Percentiles rank a stretch among this genome's conserved stretches.
Evolutionary conservation across 306 rosid species (phyloP).

Genomic region (Citrullus mucosospermus): DNA sequence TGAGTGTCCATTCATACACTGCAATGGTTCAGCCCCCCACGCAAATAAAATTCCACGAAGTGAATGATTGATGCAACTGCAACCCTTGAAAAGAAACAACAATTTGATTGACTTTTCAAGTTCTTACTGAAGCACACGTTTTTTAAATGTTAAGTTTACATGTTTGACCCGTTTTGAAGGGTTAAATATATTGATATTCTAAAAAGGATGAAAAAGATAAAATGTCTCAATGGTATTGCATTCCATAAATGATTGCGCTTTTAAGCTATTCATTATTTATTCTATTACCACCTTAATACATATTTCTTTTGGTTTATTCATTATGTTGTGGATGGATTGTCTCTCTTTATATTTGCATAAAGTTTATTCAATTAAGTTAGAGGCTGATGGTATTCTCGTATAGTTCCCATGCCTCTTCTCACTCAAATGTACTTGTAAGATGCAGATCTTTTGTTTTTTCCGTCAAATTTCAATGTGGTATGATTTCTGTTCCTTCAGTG

Average conservation of each 20-base stretch:
- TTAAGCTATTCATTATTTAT: not conserved
- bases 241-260: not conserved
- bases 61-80: not conserved
- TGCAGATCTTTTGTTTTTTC: slow-evolving; percentile 3
- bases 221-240: not conserved
- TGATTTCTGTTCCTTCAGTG: slow-evolving; percentile 44
- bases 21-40: not conserved
- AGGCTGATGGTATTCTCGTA: not conserved
- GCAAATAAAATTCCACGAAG: not conserved
- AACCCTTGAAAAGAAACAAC: not conserved
- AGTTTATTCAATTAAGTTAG: not conserved
- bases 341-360: not conserved
- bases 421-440: not conserved
- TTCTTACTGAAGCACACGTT: not conserved
- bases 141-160: not conserved
- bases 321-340: not conserved
- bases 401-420: not conserved
- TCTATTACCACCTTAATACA: not conserved
- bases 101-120: not conserved
- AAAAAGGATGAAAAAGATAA: not conserved
- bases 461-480: not conserved
- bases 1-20: not conserved
- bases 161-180: not conserved
- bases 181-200: not conserved
- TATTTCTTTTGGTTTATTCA: not conserved